Base-by-base conservation (phyloP, 352 stramenopile genomes). In the Phytophthora tubulina region DNA sequence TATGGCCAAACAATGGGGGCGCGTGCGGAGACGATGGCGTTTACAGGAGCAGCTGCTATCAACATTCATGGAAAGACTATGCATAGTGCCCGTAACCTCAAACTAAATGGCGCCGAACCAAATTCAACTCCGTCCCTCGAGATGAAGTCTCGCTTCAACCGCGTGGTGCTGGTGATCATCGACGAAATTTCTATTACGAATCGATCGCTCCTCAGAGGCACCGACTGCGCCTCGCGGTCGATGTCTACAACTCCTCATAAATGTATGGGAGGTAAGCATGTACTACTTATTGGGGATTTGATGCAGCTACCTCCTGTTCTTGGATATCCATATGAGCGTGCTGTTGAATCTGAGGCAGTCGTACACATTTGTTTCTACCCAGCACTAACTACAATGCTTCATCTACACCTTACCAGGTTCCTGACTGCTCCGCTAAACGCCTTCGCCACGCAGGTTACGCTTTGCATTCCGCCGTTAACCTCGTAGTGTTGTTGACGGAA, bases 141-240 rank as follows among this genome's bases (percentile, higher is more conserved):
- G 1, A 81, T 81, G 66, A 72, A 54, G 27, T 0, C 9, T 3
- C 17, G 11, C 1, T 79, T 74, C 35, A 35, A 7, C 3, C 9
- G 14, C 9, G 75, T 77, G 0, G 21, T 67, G 0, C 44, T 82
- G 1, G 67, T 74, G 2, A 60, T 78, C 15, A 46, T 70, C 2
- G 68, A 80, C 9, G 72, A 82, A 41, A 70, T 79, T 3, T 72
- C 60, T 0, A 80, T 82, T 45, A 72, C 53, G 0, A 8, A 73
- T 8, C 72, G 80, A 36, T 35, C 15, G 0, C n/a, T 80, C 1
- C 49, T 79, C 0, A 71, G 67, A 8, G 42, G 49, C 0, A 71
- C 46, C 0, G 72, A 78, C 14, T 30, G 2, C 9, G 33, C 55
- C 0, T 73, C 38, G 0, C 53, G 50, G 3, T 21, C 30, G 7